These are phyloP conservation scores for Pontederia paniculata DNA, from an alignment of 176 grass and related monocot genomes.

Conservation along the genomic window DNA sequence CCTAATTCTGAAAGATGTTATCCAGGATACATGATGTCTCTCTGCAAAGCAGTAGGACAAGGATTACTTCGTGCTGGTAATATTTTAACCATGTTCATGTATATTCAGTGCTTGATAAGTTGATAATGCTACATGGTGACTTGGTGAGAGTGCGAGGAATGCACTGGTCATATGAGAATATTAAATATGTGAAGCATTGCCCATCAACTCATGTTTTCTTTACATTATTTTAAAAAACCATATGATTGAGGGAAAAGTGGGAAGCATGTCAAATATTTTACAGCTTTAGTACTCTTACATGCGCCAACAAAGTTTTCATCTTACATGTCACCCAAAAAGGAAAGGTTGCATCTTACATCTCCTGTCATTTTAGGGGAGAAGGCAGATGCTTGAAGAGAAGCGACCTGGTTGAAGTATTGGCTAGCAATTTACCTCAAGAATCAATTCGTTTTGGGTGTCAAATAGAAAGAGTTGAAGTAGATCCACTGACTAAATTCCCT, in stretches of 20 bases:
- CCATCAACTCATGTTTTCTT: no score
- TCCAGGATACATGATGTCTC: background rate
- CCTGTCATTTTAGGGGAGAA: background rate
- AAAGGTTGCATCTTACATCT: background rate
- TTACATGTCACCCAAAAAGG: no score
- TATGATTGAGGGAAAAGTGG: no score
- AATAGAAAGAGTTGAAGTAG: background rate
- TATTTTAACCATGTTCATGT: background rate
- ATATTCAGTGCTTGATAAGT: background rate
- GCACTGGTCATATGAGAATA: no score
- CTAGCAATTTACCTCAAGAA: constrained; percentile 11
- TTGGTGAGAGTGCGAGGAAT: no score
- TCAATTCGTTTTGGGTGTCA: constrained; percentile 25
- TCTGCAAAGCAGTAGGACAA: background rate
- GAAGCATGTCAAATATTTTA: no score
- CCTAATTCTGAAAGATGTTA: no score
- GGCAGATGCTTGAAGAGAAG: constrained; percentile 27
- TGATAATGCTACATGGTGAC: background rate
- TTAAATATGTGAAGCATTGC: no score
- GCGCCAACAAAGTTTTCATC: no score
- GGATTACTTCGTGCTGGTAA: constrained; percentile 7
- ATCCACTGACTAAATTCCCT: no score
- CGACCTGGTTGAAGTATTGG: constrained; percentile 30
- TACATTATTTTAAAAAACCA: no score
- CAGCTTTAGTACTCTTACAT: no score